These are phyloP conservation scores for Epichloe brachyelytri DNA, from an alignment of 2,329 filamentous ascomycete species.

Conservation along the genomic window DNA sequence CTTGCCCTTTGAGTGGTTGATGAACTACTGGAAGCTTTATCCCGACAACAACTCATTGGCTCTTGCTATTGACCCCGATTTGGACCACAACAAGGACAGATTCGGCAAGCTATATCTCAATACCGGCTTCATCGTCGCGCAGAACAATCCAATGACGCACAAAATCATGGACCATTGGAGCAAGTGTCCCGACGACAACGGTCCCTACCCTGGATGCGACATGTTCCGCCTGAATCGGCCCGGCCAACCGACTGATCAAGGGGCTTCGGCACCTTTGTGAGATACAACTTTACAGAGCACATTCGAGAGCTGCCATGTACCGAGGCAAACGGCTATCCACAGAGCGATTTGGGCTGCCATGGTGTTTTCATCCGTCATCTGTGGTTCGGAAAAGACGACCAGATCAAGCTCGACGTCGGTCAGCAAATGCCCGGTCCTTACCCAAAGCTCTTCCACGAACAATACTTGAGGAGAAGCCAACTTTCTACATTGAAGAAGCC, in stretches of 20 bases:
- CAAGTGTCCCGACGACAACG: conserved; percentile 26
- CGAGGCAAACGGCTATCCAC: conserved; percentile 31
- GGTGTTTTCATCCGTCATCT: conserved; percentile 30
- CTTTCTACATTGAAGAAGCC: conserved; percentile 23
- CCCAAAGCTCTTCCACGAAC: conserved; percentile 23
- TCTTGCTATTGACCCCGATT: conserved; percentile 26
- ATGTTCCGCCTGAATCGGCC: conserved; percentile 23
- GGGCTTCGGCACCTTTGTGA: conserved; percentile 31
- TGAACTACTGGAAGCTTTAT: conserved; percentile 33
- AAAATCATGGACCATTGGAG: conserved; percentile 37
- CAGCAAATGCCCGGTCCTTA: conserved; percentile 24
- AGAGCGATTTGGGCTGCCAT: conserved; percentile 24
- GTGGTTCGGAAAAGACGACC: conserved; percentile 28
- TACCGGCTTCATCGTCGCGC: conserved; percentile 40
- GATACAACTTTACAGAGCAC: conserved; percentile 28
- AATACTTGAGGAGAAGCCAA: conserved; percentile 21
- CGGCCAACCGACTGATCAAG: conserved; percentile 29
- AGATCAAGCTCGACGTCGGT: conserved; percentile 26
- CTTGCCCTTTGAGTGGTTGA: conserved; percentile 32
- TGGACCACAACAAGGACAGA: conserved; percentile 26
- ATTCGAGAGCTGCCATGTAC: conserved; percentile 27
- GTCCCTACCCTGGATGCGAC: conserved; percentile 24
- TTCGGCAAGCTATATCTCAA: conserved; percentile 31
- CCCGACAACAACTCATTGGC: conserved; percentile 27
- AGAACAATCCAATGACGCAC: conserved; percentile 34